These are phyloP conservation scores for Nyssa sinensis DNA, from an alignment of 148 eudicot species.

Conservation along the genomic window DNA sequence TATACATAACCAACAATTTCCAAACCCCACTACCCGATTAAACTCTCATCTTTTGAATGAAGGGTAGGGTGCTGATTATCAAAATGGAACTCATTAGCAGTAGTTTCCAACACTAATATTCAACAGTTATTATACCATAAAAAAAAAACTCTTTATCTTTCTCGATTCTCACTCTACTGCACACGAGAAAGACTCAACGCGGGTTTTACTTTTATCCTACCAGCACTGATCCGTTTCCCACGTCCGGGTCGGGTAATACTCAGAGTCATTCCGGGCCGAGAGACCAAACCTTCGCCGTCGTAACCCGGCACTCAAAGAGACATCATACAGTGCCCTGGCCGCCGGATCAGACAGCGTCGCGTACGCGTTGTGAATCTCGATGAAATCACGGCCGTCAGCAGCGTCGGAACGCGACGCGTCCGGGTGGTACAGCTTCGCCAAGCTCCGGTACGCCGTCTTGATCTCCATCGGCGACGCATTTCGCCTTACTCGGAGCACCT, in stretches of 20 bases:
- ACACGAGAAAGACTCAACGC: no score
- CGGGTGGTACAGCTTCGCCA: conserved; percentile 67
- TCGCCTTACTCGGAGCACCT: conserved; percentile 44
- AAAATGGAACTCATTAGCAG: no score
- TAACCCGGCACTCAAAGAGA: conserved; percentile 16
- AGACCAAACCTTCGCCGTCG: background rate
- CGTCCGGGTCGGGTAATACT: conserved; percentile 44
- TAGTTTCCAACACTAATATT: no score
- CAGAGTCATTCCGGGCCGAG: conserved; percentile 19
- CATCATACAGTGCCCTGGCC: conserved; percentile 41
- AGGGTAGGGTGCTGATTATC: no score
- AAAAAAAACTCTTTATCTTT: background rate
- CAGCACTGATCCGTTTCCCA: conserved; percentile 89
- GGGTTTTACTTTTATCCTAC: conserved; percentile 19
- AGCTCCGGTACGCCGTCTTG: conserved; percentile 58
- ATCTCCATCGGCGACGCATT: conserved; percentile 58
- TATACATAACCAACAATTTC: no score
- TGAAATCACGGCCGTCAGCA: conserved; percentile 48
- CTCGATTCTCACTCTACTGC: no score
- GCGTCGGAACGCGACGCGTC: conserved; percentile 36
- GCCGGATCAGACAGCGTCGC: conserved; percentile 69
- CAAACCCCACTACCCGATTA: no score
- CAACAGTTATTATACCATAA: no score
- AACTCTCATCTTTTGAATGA: no score
- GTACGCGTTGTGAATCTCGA: conserved; percentile 65